Conservation (phyloP, 148 eudicot species). For the Tetragonia tetragonoides region DNA sequence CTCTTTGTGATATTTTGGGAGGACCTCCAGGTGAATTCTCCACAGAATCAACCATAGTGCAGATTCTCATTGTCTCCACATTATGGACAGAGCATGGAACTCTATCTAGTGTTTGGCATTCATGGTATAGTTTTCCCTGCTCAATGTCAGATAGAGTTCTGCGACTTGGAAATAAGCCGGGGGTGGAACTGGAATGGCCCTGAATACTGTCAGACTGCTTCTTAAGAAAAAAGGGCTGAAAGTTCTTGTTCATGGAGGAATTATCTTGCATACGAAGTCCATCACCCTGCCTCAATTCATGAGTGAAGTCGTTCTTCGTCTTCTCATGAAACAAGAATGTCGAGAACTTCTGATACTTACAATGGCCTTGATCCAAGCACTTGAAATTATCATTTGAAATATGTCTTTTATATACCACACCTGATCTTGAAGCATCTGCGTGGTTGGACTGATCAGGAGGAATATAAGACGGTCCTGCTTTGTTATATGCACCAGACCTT, state of each 20-base stretch:
- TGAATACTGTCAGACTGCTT: constrained; percentile 30
- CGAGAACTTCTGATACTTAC: constrained; percentile 30
- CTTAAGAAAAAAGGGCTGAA: constrained; percentile 26
- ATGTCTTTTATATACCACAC: constrained; percentile 27
- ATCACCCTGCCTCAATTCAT: constrained; percentile 25
- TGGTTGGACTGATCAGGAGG: constrained; percentile 11
- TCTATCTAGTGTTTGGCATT: constrained; percentile 19
- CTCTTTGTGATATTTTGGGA: constrained; percentile 53
- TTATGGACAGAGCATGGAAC: constrained; percentile 32
- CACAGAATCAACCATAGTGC: constrained; percentile 37
- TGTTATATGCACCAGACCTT: constrained; percentile 12
- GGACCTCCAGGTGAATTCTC: constrained; percentile 40
- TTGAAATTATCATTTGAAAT: constrained; percentile 37
- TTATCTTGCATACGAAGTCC: constrained; percentile 20
- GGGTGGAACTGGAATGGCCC: constrained; percentile 12
- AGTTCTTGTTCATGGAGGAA: constrained; percentile 29
- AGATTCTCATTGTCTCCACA: constrained; percentile 45
- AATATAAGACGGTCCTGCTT: not conserved
- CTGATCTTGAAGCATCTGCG: constrained; percentile 30
- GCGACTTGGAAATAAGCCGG: constrained; percentile 23
- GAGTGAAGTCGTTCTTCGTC: constrained; percentile 26
- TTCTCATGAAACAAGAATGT: constrained; percentile 38
- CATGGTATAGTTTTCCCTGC: constrained; percentile 21
- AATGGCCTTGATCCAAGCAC: constrained; percentile 27
- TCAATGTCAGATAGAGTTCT: constrained; percentile 21